Evolutionary conservation across 2,329 filamentous ascomycete species (phyloP).

Genomic region (Penicillium sp.): DNA sequence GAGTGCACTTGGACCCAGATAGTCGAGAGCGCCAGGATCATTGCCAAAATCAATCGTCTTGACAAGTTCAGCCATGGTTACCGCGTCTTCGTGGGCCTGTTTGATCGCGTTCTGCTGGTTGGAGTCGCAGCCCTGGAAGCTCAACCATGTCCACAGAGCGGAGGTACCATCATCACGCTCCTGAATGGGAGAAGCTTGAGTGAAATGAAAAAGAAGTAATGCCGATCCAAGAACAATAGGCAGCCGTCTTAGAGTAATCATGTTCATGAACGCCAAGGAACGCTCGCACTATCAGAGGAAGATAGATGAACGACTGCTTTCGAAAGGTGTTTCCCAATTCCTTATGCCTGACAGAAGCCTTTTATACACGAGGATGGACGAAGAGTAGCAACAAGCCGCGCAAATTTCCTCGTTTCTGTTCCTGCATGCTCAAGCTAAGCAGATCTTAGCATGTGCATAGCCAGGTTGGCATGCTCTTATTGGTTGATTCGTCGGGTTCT

Average conservation of each 20-base stretch:
- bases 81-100: not conserved
- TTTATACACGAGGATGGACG: not conserved
- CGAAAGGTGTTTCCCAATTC: not conserved
- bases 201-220: not conserved
- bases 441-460: not conserved
- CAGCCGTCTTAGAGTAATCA: not conserved
- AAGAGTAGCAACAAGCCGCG: not conserved
- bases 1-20: not conserved
- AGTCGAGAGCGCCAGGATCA: not conserved
- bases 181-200: not conserved
- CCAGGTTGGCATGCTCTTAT: not conserved
- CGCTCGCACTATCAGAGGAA: not conserved
- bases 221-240: not conserved
- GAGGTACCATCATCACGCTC: not conserved
- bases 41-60: not conserved
- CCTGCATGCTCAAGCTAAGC: not conserved
- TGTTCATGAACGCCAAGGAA: not conserved
- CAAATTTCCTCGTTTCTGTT: not conserved
- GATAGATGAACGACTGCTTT: not conserved
- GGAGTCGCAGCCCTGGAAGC: not conserved
- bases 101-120: not conserved
- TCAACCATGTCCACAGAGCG: not conserved
- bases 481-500: not conserved
- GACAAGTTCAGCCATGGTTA: not conserved
- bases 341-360: not conserved